Base-by-base conservation (phyloP, 305 asterid species). In the Ajuga reptans region DNA sequence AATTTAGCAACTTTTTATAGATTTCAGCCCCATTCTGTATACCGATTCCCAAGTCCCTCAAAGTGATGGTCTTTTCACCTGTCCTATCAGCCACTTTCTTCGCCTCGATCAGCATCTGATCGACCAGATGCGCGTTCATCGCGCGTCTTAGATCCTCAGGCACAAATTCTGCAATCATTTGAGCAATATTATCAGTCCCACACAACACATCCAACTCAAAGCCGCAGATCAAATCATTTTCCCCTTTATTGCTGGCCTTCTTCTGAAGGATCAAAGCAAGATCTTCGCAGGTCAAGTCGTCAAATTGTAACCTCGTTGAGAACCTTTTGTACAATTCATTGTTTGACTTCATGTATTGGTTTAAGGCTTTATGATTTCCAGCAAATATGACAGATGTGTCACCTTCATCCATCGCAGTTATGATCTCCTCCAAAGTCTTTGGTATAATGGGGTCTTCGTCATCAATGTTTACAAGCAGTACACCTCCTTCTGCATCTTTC, bases 71-170 rank as follows among this genome's bases (percentile, higher is more conserved):
- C 17, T 63, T 76, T 63, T 78, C 86, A 53, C 82, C 77, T 5
- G 68, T 34, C 15, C 9, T 34, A 4, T 43, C 7, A 3, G 76
- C 79, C 56, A 69, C 73, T 68, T 81, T 78, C 64, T 43, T 79
- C n/a, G 86, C 83, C 77, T 84, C 85, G 7, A 76, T 79, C 42
- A 84, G 66, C 80, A 84, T 82, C 58, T 80, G 84, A 68, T 82
- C 85, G 15, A 84, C 80, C 69, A 82, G 34, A 80, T 80, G 83
- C 6, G 84, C 83, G 54, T 84, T 84, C 84, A 80, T 8, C 54
- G 54, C 24, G 21, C 75, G 43, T 18, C 85, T 66, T 18, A 82
- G 57, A 27, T 72, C 58, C 53, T 49, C 78, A 3, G 68, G 75
- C 0, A 73, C 71, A 46, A 64, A 50, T 31, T 69, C 74, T 9